Conservation (phyloP, 495 filamentous ascomycete genomes). For the Hypoxylon rickii region DNA sequence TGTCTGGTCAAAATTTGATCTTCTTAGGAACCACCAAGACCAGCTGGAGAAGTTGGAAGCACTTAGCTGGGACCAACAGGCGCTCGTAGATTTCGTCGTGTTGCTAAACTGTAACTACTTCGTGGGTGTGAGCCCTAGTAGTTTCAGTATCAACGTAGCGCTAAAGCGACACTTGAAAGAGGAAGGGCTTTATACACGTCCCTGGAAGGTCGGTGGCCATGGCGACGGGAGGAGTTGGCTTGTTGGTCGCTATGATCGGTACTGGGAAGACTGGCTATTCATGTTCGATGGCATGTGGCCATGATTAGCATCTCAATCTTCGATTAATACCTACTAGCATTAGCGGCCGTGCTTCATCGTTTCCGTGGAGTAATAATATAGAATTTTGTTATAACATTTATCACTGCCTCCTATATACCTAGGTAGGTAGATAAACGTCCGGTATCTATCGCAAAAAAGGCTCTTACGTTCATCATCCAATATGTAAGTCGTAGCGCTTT, state of each 20-base stretch:
- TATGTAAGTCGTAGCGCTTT: background rate
- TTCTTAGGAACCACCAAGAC: constrained; percentile 29
- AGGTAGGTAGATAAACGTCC: too few species aligned
- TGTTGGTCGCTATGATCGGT: constrained; percentile 44
- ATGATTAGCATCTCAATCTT: constrained; percentile 7
- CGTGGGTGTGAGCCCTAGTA: constrained; percentile 49
- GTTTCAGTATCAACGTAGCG: constrained; percentile 52
- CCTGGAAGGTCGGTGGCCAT: constrained; percentile 47
- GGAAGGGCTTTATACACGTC: constrained; percentile 45
- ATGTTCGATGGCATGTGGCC: constrained; percentile 55
- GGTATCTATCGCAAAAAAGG: too few species aligned
- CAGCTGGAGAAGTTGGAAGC: constrained; percentile 36
- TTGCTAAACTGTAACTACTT: constrained; percentile 48
- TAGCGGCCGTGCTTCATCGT: too few species aligned
- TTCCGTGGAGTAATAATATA: too few species aligned
- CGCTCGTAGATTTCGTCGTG: constrained; percentile 48
- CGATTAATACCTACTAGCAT: background rate
- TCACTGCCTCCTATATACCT: too few species aligned
- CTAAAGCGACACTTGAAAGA: constrained; percentile 45
- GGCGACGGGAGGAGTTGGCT: constrained; percentile 50
- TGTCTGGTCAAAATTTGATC: constrained; percentile 44
- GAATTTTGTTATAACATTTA: too few species aligned
- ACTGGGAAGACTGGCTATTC: constrained; percentile 53
- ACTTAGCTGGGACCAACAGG: constrained; percentile 53
- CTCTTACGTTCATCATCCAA: too few species aligned